phyloP scores from a whole-genome alignment of 1,284 basidiomycete species.

The Fomitopsis palustris region DNA sequence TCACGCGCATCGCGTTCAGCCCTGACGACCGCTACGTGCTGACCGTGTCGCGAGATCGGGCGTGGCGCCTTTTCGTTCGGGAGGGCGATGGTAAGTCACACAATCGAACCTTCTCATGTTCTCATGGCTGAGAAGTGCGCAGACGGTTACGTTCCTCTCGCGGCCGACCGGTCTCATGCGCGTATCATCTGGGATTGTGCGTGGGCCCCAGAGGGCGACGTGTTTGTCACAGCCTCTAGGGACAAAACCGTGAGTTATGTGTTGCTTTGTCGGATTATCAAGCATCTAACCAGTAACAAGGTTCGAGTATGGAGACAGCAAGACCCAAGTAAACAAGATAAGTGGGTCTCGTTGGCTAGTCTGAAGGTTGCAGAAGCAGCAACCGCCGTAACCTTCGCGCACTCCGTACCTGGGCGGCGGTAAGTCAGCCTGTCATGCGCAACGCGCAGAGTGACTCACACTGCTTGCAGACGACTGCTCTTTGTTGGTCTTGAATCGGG shows the following conservation, averaged over 20 bases:
- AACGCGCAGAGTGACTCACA: background rate
- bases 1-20: conserved; percentile 89
- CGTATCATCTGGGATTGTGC: conserved; percentile 96
- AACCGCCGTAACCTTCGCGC: conserved; percentile 67
- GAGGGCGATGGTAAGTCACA: conserved; percentile 35
- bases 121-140: background rate
- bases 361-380: conserved; percentile 63
- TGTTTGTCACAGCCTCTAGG: conserved; percentile 92
- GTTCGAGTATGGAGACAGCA: conserved; percentile 66
- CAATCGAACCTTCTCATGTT: background rate
- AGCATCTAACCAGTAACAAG: conserved; percentile 31
- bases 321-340: conserved; percentile 27
- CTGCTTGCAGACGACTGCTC: conserved; percentile 45
- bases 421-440: conserved; percentile 23
- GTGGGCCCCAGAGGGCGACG: conserved; percentile 70
- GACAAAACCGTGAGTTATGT: conserved; percentile 80
- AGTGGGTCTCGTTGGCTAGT: conserved; percentile 52
- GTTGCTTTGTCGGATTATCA: background rate
- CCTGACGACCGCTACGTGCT: conserved; percentile 77
- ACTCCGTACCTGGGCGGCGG: conserved; percentile 36
- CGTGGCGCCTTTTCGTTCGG: conserved; percentile 82
- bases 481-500: conserved; percentile 76
- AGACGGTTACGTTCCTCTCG: conserved; percentile 57
- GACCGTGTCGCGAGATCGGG: conserved; percentile 87
- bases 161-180: conserved; percentile 80